A percentile compares a stretch with the other conserved stretches of the same genome.
phyloP scores from a whole-genome alignment of 306 rosid species.

The Elaeagnus macrophylla region DNA sequence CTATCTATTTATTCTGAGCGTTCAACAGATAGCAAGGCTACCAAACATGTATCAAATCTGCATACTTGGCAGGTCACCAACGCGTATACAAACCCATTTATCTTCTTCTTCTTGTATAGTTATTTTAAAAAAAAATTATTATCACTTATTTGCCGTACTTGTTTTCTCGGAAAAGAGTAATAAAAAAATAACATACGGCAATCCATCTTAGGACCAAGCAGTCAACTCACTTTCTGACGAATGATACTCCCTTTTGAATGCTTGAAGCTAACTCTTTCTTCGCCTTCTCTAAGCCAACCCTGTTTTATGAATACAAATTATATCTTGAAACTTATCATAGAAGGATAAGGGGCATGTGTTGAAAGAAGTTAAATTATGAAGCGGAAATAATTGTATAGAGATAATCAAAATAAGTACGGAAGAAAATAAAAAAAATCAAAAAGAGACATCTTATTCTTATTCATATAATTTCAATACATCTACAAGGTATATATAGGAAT shows the following conservation, averaged over 20 bases:
- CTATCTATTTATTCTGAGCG: no score
- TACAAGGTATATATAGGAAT: no score
- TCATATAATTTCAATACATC: no score
- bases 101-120: not conserved
- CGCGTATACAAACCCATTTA: not conserved
- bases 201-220: not conserved
- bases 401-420: no score
- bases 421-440: no score
- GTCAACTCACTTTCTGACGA: constrained; percentile 40
- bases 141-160: constrained; percentile 20
- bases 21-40: no score
- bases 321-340: not conserved
- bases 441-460: no score
- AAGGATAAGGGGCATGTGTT: not conserved
- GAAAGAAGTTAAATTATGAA: constrained; percentile 1
- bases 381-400: no score
- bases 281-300: constrained; percentile 72
- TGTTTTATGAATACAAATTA: constrained; percentile 16
- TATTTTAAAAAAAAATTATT: constrained; percentile 5
- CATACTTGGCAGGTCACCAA: no score
- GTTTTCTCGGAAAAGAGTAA: constrained; percentile 9
- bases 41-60: no score
- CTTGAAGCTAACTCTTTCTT: constrained; percentile 65
- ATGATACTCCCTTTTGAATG: constrained; percentile 70
- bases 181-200: not conserved